Conservation (phyloP, 345 rosid genomes). For the Rubroshorea leprosula region DNA sequence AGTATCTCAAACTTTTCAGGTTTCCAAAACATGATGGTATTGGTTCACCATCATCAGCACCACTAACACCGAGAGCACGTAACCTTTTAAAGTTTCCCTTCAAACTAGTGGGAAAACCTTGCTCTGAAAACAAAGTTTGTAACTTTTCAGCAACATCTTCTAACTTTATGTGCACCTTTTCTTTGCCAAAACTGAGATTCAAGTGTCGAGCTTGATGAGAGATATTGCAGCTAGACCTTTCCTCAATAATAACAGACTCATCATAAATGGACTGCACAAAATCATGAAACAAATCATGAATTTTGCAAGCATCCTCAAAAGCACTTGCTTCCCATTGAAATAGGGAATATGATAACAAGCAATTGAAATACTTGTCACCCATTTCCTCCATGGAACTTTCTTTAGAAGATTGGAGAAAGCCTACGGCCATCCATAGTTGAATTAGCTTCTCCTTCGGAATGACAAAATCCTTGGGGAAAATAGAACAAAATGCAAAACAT, state of each 20-base stretch:
- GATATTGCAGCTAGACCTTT: too few species aligned
- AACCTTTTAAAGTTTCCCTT: too few species aligned
- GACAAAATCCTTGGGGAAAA: slow-evolving; percentile 2
- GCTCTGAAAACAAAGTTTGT: neutral
- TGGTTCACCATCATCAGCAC: neutral
- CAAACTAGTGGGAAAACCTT: too few species aligned
- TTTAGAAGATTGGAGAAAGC: slow-evolving; percentile 3
- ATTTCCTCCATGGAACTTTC: slow-evolving; percentile 1
- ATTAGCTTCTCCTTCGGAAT: slow-evolving; percentile 7
- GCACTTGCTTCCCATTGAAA: slow-evolving; percentile 15
- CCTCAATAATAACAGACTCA: neutral
- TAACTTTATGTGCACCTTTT: neutral
- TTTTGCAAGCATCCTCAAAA: slow-evolving; percentile 6
- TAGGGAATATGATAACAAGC: slow-evolving; percentile 19
- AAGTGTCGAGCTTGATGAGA: neutral
- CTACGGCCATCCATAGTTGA: slow-evolving; percentile 28
- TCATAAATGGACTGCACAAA: slow-evolving; percentile 17
- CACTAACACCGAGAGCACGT: neutral
- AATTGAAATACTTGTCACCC: slow-evolving; percentile 22
- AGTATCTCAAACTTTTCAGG: slow-evolving; percentile 18
- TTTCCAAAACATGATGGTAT: slow-evolving; percentile 13
- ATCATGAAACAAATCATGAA: slow-evolving; percentile 29
- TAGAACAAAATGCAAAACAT: slow-evolving; percentile 13
- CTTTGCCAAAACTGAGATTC: neutral
- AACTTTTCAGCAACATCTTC: neutral